Evolutionary conservation across 2,329 filamentous ascomycete species (phyloP), one percentile per base, ranked within the genome.

Genomic region (Cadophora malorum): DNA sequence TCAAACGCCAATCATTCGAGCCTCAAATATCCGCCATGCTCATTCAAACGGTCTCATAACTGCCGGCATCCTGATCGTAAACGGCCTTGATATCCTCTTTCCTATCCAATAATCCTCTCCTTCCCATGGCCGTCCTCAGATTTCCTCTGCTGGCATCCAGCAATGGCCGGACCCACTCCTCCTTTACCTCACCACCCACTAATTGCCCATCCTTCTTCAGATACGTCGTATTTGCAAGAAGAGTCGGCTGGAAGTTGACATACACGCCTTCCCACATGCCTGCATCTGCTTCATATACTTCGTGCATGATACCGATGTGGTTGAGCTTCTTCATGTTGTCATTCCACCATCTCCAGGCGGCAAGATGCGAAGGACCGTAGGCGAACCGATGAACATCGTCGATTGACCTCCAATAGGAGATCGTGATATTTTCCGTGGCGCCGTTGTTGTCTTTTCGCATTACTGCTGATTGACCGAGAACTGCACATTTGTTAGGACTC

Each of bases 341-440:
- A 10, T 71, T 67, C 95, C 64, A 97, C 91, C 70, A 98, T 92
- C 76, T 97, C 93, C 69, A 97, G 82, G 14, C 92, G 90, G 31
- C 94, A 94, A 35, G 88, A 90, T 31, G 90, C 88, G 0, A 94
- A 92, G 10, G 94, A 91, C 76, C 88, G 88, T 71, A 67, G 16
- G 71, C 71, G 31, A 66, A 73, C 31, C 50, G 56, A 23, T 73
- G 71, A 21, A 73, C 70, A 47, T 73, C 70, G 9, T 69, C 64
- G 3, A 73, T 31, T 10, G 45, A 62, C 0, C 71, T 67, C 70
- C 70, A 73, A 62, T 73, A 73, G 2, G 64, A 70, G 58, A 73
- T 67, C 3, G 68, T 60, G 25, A 71, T 35, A 16, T 66, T 35
- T 41, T 73, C 71, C 6, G 31, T 68, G 35, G 67, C 70, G 19